Evolutionary conservation across 768 basidiomycete species (phyloP), one percentile per base, ranked within the genome.

Genomic region (Collybia nuda): DNA sequence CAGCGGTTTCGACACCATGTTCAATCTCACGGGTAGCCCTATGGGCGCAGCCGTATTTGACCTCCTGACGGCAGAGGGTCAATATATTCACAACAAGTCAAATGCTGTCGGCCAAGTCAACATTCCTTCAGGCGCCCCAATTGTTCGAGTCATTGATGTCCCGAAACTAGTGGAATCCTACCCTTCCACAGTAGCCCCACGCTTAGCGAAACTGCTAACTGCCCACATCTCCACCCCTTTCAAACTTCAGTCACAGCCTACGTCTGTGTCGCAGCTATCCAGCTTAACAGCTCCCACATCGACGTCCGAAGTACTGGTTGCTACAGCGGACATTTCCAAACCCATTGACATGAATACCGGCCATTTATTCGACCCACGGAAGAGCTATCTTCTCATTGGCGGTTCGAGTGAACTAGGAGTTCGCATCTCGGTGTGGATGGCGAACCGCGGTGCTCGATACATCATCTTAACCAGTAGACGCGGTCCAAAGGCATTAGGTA

Each of bases 321-420:
- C 26, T n/a, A n/a, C 29, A 44, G 21, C 42, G 11, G 24, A 44
- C 29, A 28, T 8, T 26, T 6, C 14, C 7, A 15, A 17, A 23
- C 24, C 23, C n/a, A 19, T 44, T n/a, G 24, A 23, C 26, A 19
- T 44, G 24, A 44, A 24, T 28, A 17, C 14, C 29, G 2, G 44
- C 23, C 37, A 51, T 38, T 17, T 51, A 18, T 51, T 51, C 23
- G 43, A 51, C 28, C 50, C 50, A 26, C 28, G 50, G n/a, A 51
- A 51, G 45, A 36, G 12, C 14, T 51, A 51, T 40, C 44, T 51
- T 51, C 50, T 51, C 37, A 23, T 51, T 32, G 50, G 50, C 18
- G 50, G 50, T 9, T 46, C 50, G 17, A 51, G 50, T 26, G 50
- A 51, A 37, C 24, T 51, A n/a, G 50, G 50, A 8, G 37, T 51